Evolutionary conservation across 352 stramenopile species (phyloP).

Genomic region (Pythium rhizo-oryzae): DNA sequence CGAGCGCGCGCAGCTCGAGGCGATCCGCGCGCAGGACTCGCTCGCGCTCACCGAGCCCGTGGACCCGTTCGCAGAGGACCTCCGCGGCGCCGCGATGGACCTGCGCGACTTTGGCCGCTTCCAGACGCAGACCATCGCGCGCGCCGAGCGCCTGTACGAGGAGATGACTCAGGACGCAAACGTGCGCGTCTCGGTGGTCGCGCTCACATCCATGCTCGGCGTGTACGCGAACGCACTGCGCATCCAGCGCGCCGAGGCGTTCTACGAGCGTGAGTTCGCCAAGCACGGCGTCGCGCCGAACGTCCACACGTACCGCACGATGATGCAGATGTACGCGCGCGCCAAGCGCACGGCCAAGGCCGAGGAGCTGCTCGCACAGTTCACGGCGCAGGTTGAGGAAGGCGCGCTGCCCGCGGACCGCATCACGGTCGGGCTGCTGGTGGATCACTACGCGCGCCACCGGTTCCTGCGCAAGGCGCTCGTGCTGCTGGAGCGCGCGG

Average conservation of each 20-base stretch:
- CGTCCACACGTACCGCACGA: slow-evolving; percentile 66
- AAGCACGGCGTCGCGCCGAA: slow-evolving; percentile 51
- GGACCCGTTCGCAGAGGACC: slow-evolving; percentile 41
- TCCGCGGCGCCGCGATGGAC: slow-evolving; percentile 61
- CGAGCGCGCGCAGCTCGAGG: slow-evolving; percentile 37
- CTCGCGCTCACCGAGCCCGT: slow-evolving; percentile 33
- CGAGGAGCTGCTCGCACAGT: slow-evolving; percentile 47
- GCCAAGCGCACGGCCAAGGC: slow-evolving; percentile 62
- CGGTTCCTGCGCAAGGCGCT: slow-evolving; percentile 62
- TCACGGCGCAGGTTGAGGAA: slow-evolving; percentile 45
- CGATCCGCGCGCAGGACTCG: slow-evolving; percentile 41
- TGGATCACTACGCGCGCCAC: slow-evolving; percentile 79
- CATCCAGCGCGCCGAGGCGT: slow-evolving; percentile 52
- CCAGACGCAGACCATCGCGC: slow-evolving; percentile 70
- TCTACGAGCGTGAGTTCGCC: slow-evolving; percentile 49
- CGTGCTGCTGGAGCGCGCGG: slow-evolving; percentile 62
- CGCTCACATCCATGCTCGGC: slow-evolving; percentile 77
- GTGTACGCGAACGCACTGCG: slow-evolving; percentile 82
- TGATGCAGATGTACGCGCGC: slow-evolving; percentile 86
- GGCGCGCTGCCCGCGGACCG: slow-evolving; percentile 60
- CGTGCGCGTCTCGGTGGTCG: slow-evolving; percentile 46
- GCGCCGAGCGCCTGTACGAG: slow-evolving; percentile 59
- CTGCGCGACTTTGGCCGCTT: slow-evolving; percentile 68
- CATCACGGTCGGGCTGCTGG: slow-evolving; percentile 64
- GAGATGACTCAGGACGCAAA: slow-evolving; percentile 60